Conservation (phyloP, 495 filamentous ascomycete genomes). For the Penicillium lividum region DNA sequence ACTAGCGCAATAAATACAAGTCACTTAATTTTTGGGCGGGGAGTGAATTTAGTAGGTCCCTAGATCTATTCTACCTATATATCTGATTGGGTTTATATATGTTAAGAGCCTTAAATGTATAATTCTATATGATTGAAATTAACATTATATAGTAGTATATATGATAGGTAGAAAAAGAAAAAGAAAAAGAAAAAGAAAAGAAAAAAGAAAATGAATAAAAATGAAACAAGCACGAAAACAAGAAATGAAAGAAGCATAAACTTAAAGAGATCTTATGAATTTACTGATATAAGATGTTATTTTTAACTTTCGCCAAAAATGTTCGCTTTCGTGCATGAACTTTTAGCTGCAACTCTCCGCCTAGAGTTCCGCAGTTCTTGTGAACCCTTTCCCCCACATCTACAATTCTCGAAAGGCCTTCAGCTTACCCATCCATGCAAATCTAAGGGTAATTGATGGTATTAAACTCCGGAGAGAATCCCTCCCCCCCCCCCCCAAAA, state of each 20-base stretch:
- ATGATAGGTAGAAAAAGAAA: not conserved
- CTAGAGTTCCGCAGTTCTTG: too few species aligned
- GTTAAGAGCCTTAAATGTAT: not conserved
- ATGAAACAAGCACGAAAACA: not conserved
- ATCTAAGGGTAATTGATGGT: not conserved
- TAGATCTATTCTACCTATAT: not conserved
- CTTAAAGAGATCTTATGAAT: too few species aligned
- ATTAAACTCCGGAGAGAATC: not conserved
- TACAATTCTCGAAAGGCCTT: not conserved
- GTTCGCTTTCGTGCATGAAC: slow-evolving; percentile 2
- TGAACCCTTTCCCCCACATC: not conserved
- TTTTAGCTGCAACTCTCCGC: not conserved
- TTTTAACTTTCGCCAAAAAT: not conserved
- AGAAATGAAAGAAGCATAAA: not conserved
- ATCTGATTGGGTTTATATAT: not conserved
- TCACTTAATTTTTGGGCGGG: too few species aligned
- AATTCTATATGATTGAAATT: too few species aligned
- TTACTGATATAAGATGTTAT: not conserved
- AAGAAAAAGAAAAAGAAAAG: not conserved
- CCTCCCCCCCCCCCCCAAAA: not conserved
- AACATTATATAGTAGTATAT: not conserved
- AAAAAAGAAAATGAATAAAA: not conserved
- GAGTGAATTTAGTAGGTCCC: too few species aligned
- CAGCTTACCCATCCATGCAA: not conserved
- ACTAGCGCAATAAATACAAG: too few species aligned